phyloP scores from a whole-genome alignment of 1,284 basidiomycete species.

The Neonothopanus nambi region DNA sequence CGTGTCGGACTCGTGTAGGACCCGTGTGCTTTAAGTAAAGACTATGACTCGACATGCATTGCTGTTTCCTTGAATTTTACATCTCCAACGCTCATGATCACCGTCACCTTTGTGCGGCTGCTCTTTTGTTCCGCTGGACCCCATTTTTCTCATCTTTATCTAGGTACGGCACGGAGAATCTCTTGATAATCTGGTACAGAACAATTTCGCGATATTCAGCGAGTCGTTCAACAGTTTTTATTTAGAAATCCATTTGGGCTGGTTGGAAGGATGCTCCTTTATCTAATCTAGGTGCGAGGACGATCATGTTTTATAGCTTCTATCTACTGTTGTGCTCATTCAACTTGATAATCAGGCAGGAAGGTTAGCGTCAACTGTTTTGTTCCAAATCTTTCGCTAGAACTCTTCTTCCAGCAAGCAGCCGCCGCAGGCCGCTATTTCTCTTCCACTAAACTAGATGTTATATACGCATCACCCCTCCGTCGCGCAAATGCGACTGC shows the following conservation, averaged over 20 bases:
- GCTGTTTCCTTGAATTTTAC: no score
- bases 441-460: slow-evolving; percentile 51
- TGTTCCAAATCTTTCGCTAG: background rate
- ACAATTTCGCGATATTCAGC: background rate
- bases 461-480: slow-evolving; percentile 76
- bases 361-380: slow-evolving; percentile 23
- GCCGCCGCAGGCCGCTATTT: slow-evolving; percentile 67
- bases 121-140: background rate
- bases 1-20: no score
- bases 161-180: slow-evolving; percentile 78
- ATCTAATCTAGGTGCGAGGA: slow-evolving; percentile 64
- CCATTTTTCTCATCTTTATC: background rate
- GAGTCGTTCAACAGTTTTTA: background rate
- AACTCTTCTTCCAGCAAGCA: slow-evolving; percentile 59
- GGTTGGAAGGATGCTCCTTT: slow-evolving; percentile 82
- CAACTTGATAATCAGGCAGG: slow-evolving; percentile 24
- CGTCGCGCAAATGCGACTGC: slow-evolving; percentile 72
- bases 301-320: background rate
- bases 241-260: slow-evolving; percentile 62
- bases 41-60: no score
- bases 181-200: slow-evolving; percentile 55
- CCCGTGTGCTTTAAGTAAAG: no score
- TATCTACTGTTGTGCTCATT: slow-evolving; percentile 1
- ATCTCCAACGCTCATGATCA: slow-evolving; percentile 5
- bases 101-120: slow-evolving; percentile 15